Conservation (phyloP, 495 filamentous ascomycete genomes). For the Coniosporium apollinis region DNA sequence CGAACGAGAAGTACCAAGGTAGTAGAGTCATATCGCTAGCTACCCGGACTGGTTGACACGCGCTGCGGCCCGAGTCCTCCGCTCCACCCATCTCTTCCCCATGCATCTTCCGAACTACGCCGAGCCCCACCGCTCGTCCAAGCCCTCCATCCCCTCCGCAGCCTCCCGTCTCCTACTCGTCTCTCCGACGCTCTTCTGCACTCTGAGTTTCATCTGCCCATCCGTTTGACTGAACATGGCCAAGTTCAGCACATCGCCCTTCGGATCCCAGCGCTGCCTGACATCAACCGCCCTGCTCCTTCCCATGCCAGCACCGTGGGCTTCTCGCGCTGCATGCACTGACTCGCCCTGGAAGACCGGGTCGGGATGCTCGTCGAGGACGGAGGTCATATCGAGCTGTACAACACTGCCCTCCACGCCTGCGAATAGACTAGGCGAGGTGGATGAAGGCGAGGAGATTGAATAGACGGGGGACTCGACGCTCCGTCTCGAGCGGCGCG, state of each 20-base stretch:
- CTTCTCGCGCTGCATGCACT: too few relatives aligned
- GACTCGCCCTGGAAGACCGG: conserved; percentile 9
- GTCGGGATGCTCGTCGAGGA: conserved; percentile 22
- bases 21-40: too few relatives aligned
- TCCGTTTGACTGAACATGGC: conserved; percentile 18
- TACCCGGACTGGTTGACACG: too few relatives aligned
- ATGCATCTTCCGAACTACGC: too few relatives aligned
- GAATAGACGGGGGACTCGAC: conserved; percentile 35
- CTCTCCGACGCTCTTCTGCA: conserved; percentile 14
- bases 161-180: conserved; percentile 2
- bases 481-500: conserved; percentile 13
- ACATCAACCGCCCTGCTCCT: conserved; percentile 4
- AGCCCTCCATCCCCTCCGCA: too few relatives aligned
- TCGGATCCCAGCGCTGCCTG: conserved; percentile 9
- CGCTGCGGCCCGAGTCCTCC: too few relatives aligned
- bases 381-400: conserved; percentile 36
- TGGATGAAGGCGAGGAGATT: conserved; percentile 38
- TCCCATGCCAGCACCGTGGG: conserved; percentile 4
- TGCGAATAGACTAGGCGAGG: conserved; percentile 39
- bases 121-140: too few relatives aligned
- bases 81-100: too few relatives aligned
- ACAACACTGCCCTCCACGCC: conserved; percentile 36
- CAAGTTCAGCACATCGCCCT: conserved; percentile 13
- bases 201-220: conserved; percentile 12
- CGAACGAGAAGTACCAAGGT: too few relatives aligned